Conservation (phyloP, 768 basidiomycete genomes). For the Phylloporus rhodoxanthus region DNA sequence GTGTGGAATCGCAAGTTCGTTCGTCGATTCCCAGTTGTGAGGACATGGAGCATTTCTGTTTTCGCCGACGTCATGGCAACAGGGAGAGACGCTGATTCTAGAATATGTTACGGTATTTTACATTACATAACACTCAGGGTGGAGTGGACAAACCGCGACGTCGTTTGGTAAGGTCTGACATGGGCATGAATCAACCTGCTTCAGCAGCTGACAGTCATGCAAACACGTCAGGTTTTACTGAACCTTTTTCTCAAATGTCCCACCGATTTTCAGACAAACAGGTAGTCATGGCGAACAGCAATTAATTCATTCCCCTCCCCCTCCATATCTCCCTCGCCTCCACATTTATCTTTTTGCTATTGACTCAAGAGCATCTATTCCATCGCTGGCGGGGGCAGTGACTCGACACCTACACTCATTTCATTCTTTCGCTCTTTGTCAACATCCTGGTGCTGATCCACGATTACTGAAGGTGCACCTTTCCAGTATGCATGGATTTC, state of each 20-base stretch:
- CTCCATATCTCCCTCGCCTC: constrained; percentile 7
- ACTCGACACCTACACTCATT: constrained; percentile 23
- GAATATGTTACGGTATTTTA: no score
- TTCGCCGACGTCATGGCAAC: background rate
- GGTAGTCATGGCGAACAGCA: constrained; percentile 23
- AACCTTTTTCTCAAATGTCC: constrained; percentile 5
- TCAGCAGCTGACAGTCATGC: background rate
- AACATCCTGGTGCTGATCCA: background rate
- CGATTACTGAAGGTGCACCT: constrained; percentile 4
- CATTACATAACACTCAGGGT: no score
- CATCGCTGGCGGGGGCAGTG: constrained; percentile 10
- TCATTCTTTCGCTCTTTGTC: constrained; percentile 15
- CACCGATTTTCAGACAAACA: background rate
- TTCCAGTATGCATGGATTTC: constrained; percentile 11
- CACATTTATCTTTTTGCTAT: constrained; percentile 1
- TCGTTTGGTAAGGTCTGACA: no score
- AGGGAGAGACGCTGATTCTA: no score
- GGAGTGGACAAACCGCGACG: no score
- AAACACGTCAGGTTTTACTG: constrained; percentile 1
- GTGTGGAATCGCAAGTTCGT: no score
- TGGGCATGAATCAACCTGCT: no score
- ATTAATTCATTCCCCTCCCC: constrained; percentile 5
- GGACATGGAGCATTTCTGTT: no score
- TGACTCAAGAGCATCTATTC: background rate
- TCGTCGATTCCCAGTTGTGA: background rate